phyloP scores from a whole-genome alignment of 805 yeast species.

The Candida ulmi region DNA sequence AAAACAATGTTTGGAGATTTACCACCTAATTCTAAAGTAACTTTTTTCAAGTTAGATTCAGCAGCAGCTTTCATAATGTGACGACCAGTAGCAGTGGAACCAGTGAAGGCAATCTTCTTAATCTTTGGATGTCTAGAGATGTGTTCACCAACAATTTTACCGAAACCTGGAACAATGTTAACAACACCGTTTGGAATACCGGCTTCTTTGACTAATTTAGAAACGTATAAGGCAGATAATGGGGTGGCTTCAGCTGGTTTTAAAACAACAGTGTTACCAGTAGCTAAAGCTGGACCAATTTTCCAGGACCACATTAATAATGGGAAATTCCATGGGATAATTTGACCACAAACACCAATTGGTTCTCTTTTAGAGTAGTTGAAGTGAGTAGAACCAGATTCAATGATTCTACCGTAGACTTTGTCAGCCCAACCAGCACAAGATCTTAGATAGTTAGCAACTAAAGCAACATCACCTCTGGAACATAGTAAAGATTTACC shows the following conservation, averaged over 20 bases:
- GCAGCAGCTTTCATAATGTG: slow-evolving; percentile 70
- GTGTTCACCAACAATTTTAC: slow-evolving; percentile 79
- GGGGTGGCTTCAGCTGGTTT: slow-evolving; percentile 94
- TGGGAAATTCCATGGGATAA: slow-evolving; percentile 98
- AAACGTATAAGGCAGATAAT: slow-evolving; percentile 74
- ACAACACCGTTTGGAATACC: slow-evolving; percentile 91
- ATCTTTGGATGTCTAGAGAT: slow-evolving; percentile 73
- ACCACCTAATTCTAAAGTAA: slow-evolving; percentile 83
- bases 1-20: slow-evolving; percentile 85
- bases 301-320: slow-evolving; percentile 93
- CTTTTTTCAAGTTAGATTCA: slow-evolving; percentile 68
- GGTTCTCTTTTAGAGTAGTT: slow-evolving; percentile 84
- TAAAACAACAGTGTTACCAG: slow-evolving; percentile 84
- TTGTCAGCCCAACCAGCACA: slow-evolving; percentile 93
- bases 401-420: slow-evolving; percentile 67
- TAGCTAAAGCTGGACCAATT: slow-evolving; percentile 85
- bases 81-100: slow-evolving; percentile 85
- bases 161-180: slow-evolving; percentile 83
- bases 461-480: slow-evolving; percentile 68
- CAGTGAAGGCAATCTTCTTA: slow-evolving; percentile 91
- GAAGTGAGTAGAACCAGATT: slow-evolving; percentile 70
- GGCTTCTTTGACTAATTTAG: slow-evolving; percentile 66
- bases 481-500: slow-evolving; percentile 78
- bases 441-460: slow-evolving; percentile 67
- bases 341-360: slow-evolving; percentile 91